Evolutionary conservation across 495 filamentous ascomycete genomes (phyloP).

Genomic region (Aspergillus bridgeri): DNA sequence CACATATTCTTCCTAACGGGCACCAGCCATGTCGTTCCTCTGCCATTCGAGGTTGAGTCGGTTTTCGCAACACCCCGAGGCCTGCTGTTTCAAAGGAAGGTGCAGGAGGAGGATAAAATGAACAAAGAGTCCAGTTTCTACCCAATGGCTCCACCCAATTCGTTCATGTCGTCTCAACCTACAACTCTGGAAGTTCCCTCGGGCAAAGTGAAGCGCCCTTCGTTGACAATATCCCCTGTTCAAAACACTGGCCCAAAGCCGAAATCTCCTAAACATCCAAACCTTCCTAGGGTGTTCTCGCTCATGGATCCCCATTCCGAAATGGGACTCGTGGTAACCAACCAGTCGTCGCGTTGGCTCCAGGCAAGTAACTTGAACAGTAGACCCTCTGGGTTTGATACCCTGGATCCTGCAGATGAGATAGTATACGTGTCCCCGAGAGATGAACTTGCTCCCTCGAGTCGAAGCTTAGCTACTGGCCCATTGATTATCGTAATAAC

Average conservation of each 20-base stretch:
- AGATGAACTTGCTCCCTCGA: constrained; percentile 45
- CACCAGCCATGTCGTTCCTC: constrained; percentile 81
- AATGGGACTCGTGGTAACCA: constrained; percentile 75
- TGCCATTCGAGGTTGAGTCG: constrained; percentile 90
- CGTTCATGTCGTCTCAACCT: constrained; percentile 67
- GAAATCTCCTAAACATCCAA: constrained; percentile 42
- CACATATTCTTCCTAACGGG: constrained; percentile 91
- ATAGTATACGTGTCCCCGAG: constrained; percentile 70
- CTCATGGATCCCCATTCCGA: constrained; percentile 85
- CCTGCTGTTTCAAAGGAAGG: constrained; percentile 78
- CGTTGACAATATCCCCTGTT: constrained; percentile 26
- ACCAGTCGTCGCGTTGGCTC: constrained; percentile 33
- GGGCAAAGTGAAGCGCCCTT: constrained; percentile 36
- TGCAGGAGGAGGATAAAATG: constrained; percentile 30
- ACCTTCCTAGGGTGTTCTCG: constrained; percentile 76
- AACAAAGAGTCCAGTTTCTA: constrained; percentile 12
- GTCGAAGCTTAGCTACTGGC: constrained; percentile 12
- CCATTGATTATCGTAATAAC: constrained; percentile 79
- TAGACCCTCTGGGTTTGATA: constrained; percentile 40
- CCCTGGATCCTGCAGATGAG: constrained; percentile 67
- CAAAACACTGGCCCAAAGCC: constrained; percentile 24
- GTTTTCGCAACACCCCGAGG: constrained; percentile 80
- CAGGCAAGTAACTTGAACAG: constrained; percentile 26
- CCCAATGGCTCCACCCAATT: constrained; percentile 64
- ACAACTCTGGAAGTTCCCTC: constrained; percentile 37